Evolutionary conservation across 306 rosid genomes (phyloP), one percentile per base, ranked within the genome.

Genomic region (Arachis stenosperma): DNA sequence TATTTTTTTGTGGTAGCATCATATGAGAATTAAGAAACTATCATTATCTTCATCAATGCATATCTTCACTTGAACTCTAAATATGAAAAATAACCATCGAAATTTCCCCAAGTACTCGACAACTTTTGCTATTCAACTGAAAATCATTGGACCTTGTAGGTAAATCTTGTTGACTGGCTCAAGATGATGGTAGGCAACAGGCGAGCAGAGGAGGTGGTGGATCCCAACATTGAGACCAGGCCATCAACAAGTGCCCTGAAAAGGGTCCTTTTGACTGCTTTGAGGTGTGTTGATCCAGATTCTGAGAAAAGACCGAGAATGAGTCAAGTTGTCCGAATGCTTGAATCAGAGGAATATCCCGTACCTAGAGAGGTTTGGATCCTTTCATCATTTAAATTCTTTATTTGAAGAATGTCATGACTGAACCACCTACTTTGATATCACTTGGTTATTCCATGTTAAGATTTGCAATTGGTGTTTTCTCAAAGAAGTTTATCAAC

Each of bases 301-400:
- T 55, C 91, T 69, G 91, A 85, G 57, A 92, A 89, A 81, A 85
- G 98, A 76, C 98, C 98, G 9, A 88, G 82, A 80, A 92, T 92
- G 98, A 79, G 96, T 69, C 98, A 92, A 87, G 96, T 92, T 76
- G 95, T 86, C 41, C 95, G 96, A 75, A 92, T 92, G 98, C 98
- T 92, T 40, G 97, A 92, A 70, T 90, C 95, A 0, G 97, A 92
- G 83, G 98, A 92, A 75, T 90, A 92, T 81, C 97, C 98, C 37
- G 75, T 92, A 61, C 91, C 87, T 14, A 83, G 98, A 76, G 96
- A 92, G 96, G 98, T 90, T 70, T 17, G 87, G 73, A 37, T 80
- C 76, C 81, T 61, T 66, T 29, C 43, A 36, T 17, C 68, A 9
- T 13, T 61, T 52, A 33, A 60, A 8, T 29, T 56, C 11, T 47